Evolutionary conservation across 169 alveolate species (phyloP).

Genomic region (Plasmodium gonderi): DNA sequence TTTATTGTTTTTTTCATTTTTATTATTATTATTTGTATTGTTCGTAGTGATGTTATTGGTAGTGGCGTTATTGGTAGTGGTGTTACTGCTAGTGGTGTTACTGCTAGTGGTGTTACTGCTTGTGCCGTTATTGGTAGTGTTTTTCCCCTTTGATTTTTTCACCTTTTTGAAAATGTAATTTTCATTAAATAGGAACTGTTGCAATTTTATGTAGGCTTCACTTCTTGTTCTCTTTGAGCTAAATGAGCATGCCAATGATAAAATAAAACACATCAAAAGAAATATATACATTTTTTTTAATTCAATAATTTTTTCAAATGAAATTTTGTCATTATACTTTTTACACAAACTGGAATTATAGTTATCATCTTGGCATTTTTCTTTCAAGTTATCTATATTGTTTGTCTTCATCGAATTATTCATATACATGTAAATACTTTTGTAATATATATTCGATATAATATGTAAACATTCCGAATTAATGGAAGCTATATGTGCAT

Average conservation of each 20-base stretch:
- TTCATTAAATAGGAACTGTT: conserved; percentile 73
- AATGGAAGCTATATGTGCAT: conserved; percentile 73
- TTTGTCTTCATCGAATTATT: conserved; percentile 17
- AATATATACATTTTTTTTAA: conserved; percentile 69
- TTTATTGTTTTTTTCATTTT: conserved; percentile 21
- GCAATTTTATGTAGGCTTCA: conserved; percentile 73
- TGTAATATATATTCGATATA: conserved; percentile 73
- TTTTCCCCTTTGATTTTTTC: conserved; percentile 11
- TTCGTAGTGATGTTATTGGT: too few species aligned
- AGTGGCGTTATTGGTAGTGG: background rate
- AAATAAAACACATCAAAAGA: conserved; percentile 62
- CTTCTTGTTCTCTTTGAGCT: conserved; percentile 74
- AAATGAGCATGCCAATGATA: conserved; percentile 72
- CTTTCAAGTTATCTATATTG: background rate
- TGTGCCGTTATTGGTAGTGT: background rate
- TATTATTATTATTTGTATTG: background rate
- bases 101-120: background rate
- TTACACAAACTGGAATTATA: background rate
- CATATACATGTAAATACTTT: conserved; percentile 74
- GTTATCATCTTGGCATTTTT: background rate
- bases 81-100: background rate
- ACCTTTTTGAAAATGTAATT: conserved; percentile 64
- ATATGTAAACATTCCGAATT: conserved; percentile 74
- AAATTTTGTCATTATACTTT: background rate
- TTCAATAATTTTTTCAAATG: conserved; percentile 48